These are phyloP conservation scores for Podila verticillata DNA, from an alignment of 192 early-diverging fungal species.

Conservation along the genomic window DNA sequence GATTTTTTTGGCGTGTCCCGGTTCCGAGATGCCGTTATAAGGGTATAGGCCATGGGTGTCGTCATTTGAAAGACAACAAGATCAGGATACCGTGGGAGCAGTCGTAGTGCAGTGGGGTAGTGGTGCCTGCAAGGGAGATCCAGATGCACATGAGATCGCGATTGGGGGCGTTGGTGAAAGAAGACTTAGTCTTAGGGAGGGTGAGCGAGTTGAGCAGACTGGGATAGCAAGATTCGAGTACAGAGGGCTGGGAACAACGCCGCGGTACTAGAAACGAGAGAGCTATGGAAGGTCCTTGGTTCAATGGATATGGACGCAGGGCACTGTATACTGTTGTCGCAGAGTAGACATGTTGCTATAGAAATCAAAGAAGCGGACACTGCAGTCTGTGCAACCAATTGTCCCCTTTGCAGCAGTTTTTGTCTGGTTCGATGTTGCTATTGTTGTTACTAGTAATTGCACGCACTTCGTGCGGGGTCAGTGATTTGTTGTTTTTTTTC, in stretches of 20 bases:
- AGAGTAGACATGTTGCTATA: constrained; percentile 2
- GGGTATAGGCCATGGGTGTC: constrained; percentile 55
- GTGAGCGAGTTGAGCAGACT: constrained; percentile 14
- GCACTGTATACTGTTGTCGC: constrained; percentile 2
- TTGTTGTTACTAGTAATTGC: neutral
- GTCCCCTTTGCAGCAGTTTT: neutral
- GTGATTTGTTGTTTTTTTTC: too few relatives aligned
- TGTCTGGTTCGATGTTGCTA: neutral
- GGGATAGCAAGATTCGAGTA: constrained; percentile 31
- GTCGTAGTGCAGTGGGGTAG: constrained; percentile 65
- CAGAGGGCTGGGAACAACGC: constrained; percentile 26
- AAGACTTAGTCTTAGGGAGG: constrained; percentile 7
- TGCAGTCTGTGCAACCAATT: too few relatives aligned
- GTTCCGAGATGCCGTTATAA: constrained; percentile 54
- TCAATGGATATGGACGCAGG: neutral
- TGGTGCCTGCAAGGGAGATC: constrained; percentile 51
- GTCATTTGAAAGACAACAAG: constrained; percentile 54
- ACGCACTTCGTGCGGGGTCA: too few relatives aligned
- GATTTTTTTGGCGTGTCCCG: constrained; percentile 57
- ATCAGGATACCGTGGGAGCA: constrained; percentile 60
- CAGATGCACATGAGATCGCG: constrained; percentile 55
- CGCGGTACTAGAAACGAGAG: constrained; percentile 46
- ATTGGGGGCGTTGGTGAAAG: constrained; percentile 26
- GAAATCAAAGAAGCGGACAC: too few relatives aligned
- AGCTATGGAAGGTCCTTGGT: neutral